Evolutionary conservation across 192 early-diverging fungal genomes (phyloP), one percentile per base, ranked within the genome.

Genomic region (Mortierella claussenii): DNA sequence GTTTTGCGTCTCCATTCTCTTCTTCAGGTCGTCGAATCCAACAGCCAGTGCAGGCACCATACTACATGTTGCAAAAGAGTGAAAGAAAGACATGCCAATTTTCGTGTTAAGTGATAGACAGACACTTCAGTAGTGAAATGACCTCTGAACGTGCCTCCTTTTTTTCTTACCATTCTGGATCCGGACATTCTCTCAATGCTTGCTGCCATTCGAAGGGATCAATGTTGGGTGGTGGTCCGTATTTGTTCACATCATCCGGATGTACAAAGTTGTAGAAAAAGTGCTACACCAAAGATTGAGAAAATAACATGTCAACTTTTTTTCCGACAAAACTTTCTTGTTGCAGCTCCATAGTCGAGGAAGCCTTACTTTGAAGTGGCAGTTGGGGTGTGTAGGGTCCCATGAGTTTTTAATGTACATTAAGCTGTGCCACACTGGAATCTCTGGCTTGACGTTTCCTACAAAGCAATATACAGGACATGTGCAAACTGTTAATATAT

Each of bases 221-320:
- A 15, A 92, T 80, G 60, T 87, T 87, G 1, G 88, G 84, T 17
- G 91, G 90, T 34, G 87, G 90, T 49, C 82, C 87, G 66, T 98
- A 97, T 48, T 88, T 62, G 34, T 84, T 85, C 18, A 91, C 90
- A 81, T 97, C 93, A n/a, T 80, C 86, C 1, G 96, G 92, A 70
- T 95, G 91, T 4, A 94, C 94, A 73, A 93, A 87, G 66, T 97
- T 98, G 79, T 98, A 98, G 67, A 98, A 97, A 69, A 96, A 98
- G 75, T 96, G 92, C 89, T 91, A 76, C 28, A 12, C 26, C 32
- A 52, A 7, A 46, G 11, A 30, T 4, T 32, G 20, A 37, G 30
- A 1, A 20, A 63, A 31, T 0, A 4, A 17, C 5, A 9, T 3
- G n/a, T n/a, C n/a, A n/a, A n/a, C n/a, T n/a, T n/a, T n/a, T n/a